A percentile compares a stretch with the other conserved stretches of the same genome.
phyloP scores from a whole-genome alignment of 1,284 basidiomycete genomes.

The Peniophora sp. region DNA sequence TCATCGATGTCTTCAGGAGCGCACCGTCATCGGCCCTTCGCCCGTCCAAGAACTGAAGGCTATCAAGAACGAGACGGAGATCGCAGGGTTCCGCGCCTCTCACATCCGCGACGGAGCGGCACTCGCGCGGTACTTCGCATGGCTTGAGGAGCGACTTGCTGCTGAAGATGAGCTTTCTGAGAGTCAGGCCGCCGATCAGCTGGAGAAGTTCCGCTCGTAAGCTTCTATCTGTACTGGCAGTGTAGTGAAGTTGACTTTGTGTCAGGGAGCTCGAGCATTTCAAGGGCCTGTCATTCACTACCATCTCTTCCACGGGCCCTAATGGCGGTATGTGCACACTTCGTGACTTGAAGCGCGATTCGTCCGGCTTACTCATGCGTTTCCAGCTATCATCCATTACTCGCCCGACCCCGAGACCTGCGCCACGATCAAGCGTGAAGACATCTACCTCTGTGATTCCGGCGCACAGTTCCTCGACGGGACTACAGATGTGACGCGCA shows the following conservation, averaged over 20 bases:
- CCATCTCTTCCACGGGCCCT: slow-evolving; percentile 86
- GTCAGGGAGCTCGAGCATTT: slow-evolving; percentile 68
- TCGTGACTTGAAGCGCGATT: no score
- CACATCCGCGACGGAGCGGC: slow-evolving; percentile 92
- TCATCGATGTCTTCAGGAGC: slow-evolving; percentile 20
- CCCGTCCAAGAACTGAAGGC: slow-evolving; percentile 82
- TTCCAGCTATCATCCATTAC: slow-evolving; percentile 91
- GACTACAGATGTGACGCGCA: slow-evolving; percentile 92
- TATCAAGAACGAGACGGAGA: slow-evolving; percentile 83
- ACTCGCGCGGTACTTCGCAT: slow-evolving; percentile 84
- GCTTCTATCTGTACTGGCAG: slow-evolving; percentile 20
- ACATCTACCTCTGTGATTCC: slow-evolving; percentile 94
- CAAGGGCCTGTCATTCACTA: slow-evolving; percentile 85
- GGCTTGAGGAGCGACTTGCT: slow-evolving; percentile 83
- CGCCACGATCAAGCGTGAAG: slow-evolving; percentile 67
- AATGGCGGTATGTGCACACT: slow-evolving; percentile 60
- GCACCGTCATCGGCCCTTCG: slow-evolving; percentile 57
- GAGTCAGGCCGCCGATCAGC: slow-evolving; percentile 70
- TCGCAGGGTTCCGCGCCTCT: slow-evolving; percentile 84
- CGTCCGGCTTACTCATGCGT: no score
- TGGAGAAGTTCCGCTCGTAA: slow-evolving; percentile 77
- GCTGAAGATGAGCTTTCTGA: slow-evolving; percentile 69
- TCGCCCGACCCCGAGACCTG: slow-evolving; percentile 70
- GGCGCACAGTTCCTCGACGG: slow-evolving; percentile 91
- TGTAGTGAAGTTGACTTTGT: not conserved